A percentile compares a stretch with the other conserved stretches of the same genome.
phyloP scores from a whole-genome alignment of 148 eudicot genomes.

The Chenopodium berlandieri region DNA sequence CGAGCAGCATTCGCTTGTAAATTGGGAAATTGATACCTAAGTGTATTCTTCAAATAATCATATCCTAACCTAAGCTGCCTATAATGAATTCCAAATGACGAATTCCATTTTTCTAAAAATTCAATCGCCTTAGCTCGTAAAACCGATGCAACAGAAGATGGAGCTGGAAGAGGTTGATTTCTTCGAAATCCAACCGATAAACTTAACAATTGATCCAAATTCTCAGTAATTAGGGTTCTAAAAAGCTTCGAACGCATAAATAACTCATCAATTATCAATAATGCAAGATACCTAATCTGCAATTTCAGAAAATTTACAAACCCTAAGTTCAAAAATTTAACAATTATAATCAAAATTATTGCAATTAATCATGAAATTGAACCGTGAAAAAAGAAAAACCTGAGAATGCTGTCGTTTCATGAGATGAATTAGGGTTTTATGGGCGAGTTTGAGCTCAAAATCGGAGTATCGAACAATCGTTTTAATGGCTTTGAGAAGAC shows the following conservation, averaged over 20 bases:
- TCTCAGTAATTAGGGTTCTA: constrained; percentile 66
- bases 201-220: constrained; percentile 73
- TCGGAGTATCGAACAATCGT: constrained; percentile 64
- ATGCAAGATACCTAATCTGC: constrained; percentile 83
- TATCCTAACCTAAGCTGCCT: constrained; percentile 84
- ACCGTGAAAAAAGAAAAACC: constrained; percentile 31
- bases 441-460: constrained; percentile 70
- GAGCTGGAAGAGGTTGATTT: constrained; percentile 80
- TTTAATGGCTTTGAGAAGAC: constrained; percentile 87
- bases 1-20: constrained; percentile 73
- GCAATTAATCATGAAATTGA: background rate
- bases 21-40: constrained; percentile 71
- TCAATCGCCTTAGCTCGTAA: constrained; percentile 80
- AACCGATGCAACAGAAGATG: constrained; percentile 63
- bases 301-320: background rate
- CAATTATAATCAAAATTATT: background rate
- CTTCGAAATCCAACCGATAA: constrained; percentile 82
- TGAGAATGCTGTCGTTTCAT: constrained; percentile 93
- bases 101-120: constrained; percentile 87
- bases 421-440: constrained; percentile 60
- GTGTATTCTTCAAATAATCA: constrained; percentile 83
- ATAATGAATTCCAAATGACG: constrained; percentile 68
- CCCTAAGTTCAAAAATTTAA: constrained; percentile 17
- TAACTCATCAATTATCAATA: constrained; percentile 81
- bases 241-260: constrained; percentile 94